These are phyloP conservation scores for Boletus reticuloceps DNA, from an alignment of 768 basidiomycete species.

Conservation along the genomic window DNA sequence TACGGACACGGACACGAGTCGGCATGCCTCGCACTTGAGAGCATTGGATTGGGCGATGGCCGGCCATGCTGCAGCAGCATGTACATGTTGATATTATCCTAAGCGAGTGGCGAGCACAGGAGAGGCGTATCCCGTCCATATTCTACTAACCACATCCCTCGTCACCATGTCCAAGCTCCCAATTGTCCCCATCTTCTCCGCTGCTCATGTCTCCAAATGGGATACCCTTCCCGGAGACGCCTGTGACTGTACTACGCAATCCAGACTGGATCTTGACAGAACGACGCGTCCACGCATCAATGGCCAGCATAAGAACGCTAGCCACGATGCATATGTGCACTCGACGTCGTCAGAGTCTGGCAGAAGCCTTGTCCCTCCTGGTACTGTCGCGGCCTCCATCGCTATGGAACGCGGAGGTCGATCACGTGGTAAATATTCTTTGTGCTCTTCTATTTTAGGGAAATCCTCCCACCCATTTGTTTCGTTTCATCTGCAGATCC, in stretches of 20 bases:
- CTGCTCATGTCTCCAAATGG: slow-evolving; percentile 30
- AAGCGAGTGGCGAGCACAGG: not conserved
- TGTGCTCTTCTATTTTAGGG: no score
- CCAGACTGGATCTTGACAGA: not conserved
- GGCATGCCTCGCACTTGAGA: no score
- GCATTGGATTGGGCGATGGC: no score
- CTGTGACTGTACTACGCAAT: not conserved
- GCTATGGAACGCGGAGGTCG: no score
- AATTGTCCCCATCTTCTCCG: slow-evolving; percentile 30
- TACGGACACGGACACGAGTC: no score
- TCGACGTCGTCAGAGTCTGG: not conserved
- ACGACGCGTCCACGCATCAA: not conserved
- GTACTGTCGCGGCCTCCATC: no score
- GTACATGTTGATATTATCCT: not conserved
- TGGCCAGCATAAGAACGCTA: not conserved
- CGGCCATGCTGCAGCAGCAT: slow-evolving; percentile 14
- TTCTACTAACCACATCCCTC: not conserved
- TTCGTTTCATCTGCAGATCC: no score
- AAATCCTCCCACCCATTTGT: no score
- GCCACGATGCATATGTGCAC: not conserved
- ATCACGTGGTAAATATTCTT: slow-evolving; percentile 1
- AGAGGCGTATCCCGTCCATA: not conserved
- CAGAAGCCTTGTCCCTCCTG: not conserved
- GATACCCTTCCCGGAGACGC: slow-evolving; percentile 11
- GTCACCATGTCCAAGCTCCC: slow-evolving; percentile 16